Conservation (phyloP, 441 rosid genomes). For the Pelargonium hybrid region DNA sequence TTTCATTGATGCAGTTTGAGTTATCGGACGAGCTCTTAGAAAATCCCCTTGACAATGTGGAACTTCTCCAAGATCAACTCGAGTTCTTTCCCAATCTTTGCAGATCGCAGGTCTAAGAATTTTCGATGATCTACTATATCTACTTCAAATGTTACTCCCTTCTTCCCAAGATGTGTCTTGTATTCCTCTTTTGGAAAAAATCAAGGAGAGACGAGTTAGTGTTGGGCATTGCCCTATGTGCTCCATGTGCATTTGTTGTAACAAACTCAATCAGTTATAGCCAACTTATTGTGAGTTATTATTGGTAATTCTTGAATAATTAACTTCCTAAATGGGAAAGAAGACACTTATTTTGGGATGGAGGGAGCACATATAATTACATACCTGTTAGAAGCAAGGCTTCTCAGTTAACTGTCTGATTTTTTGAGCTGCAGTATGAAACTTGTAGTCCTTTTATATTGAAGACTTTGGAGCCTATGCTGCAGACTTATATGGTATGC, state of each 20-base stretch:
- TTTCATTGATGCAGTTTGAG: conserved; percentile 44
- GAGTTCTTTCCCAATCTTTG: conserved; percentile 97
- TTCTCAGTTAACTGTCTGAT: conserved; percentile 9
- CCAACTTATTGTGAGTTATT: too few species aligned
- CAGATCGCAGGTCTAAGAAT: conserved; percentile 77
- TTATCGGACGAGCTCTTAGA: conserved; percentile 71
- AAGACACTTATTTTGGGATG: neutral
- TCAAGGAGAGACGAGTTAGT: neutral
- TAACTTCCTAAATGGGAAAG: neutral
- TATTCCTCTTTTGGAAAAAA: conserved; percentile 1
- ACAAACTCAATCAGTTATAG: too few species aligned
- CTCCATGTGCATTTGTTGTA: neutral
- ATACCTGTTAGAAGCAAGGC: conserved; percentile 2
- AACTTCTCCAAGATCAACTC: conserved; percentile 96
- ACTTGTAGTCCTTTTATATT: conserved; percentile 67
- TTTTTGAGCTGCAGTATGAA: conserved; percentile 64
- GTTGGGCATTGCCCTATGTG: neutral
- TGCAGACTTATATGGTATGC: conserved; percentile 83
- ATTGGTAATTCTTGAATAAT: too few species aligned
- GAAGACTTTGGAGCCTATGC: conserved; percentile 82
- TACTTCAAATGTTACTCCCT: conserved; percentile 12
- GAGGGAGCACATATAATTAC: neutral
- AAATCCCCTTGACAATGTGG: conserved; percentile 93
- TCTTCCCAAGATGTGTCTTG: neutral
- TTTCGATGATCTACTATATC: conserved; percentile 1